Conservation (phyloP, 768 basidiomycete species). For the Termitomyces bulborhizus region DNA sequence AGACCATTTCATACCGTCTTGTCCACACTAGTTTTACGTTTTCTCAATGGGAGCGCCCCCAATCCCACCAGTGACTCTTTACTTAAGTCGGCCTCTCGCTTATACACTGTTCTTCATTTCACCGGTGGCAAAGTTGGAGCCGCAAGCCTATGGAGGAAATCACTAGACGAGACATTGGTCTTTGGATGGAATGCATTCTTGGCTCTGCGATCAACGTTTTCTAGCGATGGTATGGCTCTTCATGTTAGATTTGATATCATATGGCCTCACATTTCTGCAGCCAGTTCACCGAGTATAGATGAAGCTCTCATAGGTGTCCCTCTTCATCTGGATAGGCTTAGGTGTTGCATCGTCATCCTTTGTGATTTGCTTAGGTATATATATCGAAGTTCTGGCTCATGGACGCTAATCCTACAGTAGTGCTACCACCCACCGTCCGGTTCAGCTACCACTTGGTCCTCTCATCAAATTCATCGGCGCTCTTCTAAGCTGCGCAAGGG, state of each 20-base stretch:
- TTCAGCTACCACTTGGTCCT: conserved; percentile 63
- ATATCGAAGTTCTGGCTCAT: neutral
- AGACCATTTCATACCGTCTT: conserved; percentile 48
- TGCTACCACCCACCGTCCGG: conserved; percentile 50
- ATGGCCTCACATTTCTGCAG: conserved; percentile 1
- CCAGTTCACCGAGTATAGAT: conserved; percentile 6
- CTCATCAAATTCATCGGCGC: conserved; percentile 47
- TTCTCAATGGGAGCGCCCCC: conserved; percentile 49
- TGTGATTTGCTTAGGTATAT: conserved; percentile 49
- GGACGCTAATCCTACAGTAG: conserved; percentile 27
- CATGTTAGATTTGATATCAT: neutral
- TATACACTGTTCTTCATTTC: conserved; percentile 60
- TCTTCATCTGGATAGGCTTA: conserved; percentile 56
- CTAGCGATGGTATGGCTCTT: conserved; percentile 31
- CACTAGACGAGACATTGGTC: conserved; percentile 59
- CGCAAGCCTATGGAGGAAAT: conserved; percentile 67
- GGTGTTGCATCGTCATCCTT: conserved; percentile 45
- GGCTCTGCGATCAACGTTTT: conserved; percentile 55
- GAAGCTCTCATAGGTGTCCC: conserved; percentile 44
- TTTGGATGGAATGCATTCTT: conserved; percentile 62
- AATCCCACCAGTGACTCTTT: conserved; percentile 32
- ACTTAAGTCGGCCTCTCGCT: conserved; percentile 41
- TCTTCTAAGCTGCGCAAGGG: conserved; percentile 41
- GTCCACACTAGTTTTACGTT: conserved; percentile 45
- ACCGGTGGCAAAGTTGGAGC: conserved; percentile 80